Evolutionary conservation across 331 rosid genomes (phyloP), one percentile per base, ranked within the genome.

Genomic region (Erythrophleum ivorense): DNA sequence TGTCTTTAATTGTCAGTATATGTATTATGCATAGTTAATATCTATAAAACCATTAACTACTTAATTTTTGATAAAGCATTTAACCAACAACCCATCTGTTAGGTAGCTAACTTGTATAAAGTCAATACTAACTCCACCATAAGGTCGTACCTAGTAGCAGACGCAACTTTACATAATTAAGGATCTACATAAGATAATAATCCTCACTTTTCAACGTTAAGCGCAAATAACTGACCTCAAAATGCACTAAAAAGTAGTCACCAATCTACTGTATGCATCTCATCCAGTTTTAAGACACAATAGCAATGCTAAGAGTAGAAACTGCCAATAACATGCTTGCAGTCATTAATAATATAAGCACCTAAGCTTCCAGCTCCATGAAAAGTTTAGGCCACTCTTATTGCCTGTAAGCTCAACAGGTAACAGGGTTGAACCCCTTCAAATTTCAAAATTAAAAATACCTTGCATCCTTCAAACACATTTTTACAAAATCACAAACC

Each of bases 111-210:
- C 45, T 59, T 15, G 59, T 46, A 80, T 8, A 7, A 46, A 49
- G 73, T 71, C 24, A 59, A 33, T 15, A 80, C 60, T 16, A 52
- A 55, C 43, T 31, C 60, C 48, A 65, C 49, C 48, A 34, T 34
- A 15, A 34, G 34, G 70, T 36, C 1, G 46, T 33, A 36, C 18
- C 71, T 64, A 31, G 45, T 34, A 33, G 52, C 52, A 48, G 24
- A 64, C 46, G 15, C 5, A 11, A 46, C 46, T 48, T 38, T 45
- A 40, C 21, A 79, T 40, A 19, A 71, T 21, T 33, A 49, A 60
- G 21, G 46, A 71, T 50, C 38, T 18, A 52, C 19, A 15, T 2
- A 46, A 31, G 64, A 68, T 7, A 12, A 59, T 29, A 80, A 63
- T 60, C 71, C 83, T 33, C 43, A 48, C 34, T 59, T 41, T 29